A percentile compares a stretch with the other conserved stretches of the same genome.
phyloP scores from a whole-genome alignment of 148 eudicot species.

The Arctostaphylos glauca region DNA sequence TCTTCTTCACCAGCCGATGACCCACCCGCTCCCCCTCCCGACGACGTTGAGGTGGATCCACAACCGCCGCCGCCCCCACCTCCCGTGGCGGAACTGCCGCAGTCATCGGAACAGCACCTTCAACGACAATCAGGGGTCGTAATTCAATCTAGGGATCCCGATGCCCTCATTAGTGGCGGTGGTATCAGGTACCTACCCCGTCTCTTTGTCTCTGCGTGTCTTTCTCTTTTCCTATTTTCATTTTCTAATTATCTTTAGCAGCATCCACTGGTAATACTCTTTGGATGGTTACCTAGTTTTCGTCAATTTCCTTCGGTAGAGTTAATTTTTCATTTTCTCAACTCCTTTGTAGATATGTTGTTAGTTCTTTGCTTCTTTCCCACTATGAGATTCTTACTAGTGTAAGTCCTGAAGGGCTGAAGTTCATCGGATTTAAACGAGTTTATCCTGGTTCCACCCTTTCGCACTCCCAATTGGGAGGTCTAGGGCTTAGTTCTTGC shows the following conservation, averaged over 20 bases:
- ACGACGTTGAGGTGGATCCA: slow-evolving; percentile 11
- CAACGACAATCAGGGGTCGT: slow-evolving; percentile 8
- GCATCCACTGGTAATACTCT: background rate
- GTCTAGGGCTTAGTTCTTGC: background rate
- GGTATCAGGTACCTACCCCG: slow-evolving; percentile 44
- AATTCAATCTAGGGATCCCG: slow-evolving; percentile 41
- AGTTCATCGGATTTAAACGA: background rate
- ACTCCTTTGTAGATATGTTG: background rate
- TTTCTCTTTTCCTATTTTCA: background rate
- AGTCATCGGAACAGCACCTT: background rate
- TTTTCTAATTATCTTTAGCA: background rate
- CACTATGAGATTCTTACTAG: background rate
- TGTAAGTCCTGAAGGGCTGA: background rate
- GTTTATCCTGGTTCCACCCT: background rate
- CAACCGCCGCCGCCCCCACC: slow-evolving; percentile 11
- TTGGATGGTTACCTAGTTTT: background rate
- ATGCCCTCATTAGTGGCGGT: slow-evolving; percentile 57
- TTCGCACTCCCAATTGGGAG: background rate
- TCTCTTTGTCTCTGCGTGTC: background rate
- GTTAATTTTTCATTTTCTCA: background rate
- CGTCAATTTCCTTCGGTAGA: background rate
- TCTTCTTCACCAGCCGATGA: slow-evolving; percentile 3
- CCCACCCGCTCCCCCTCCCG: slow-evolving; percentile 5
- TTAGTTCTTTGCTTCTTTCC: background rate
- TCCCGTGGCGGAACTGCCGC: background rate